Percentiles rank a stretch among this genome's conserved stretches.
Conservation (phyloP, 2,329 filamentous ascomycete species). For the Thermoascus crustaceus region DNA sequence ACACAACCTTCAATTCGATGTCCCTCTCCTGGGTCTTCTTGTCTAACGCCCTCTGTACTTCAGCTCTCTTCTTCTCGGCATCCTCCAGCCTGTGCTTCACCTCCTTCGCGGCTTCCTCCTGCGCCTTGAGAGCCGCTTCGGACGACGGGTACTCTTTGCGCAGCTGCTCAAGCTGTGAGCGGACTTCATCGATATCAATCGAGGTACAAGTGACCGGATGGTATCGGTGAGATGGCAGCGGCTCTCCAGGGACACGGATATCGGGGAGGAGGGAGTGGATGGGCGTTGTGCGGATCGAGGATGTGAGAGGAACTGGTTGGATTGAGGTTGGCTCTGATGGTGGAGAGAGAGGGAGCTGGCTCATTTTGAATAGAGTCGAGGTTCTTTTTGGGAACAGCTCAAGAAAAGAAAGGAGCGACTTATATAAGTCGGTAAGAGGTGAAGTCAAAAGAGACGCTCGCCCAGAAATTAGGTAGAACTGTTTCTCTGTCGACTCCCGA, state of each 20-base stretch:
- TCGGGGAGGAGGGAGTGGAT: conserved; percentile 33
- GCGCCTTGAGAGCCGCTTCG: conserved; percentile 28
- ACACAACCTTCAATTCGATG: conserved; percentile 34
- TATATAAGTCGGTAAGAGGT: no score
- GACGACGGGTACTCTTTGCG: conserved; percentile 28
- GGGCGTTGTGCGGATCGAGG: conserved; percentile 27
- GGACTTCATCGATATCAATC: conserved; percentile 23
- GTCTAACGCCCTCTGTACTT: conserved; percentile 33
- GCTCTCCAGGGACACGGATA: conserved; percentile 30
- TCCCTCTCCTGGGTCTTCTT: conserved; percentile 37
- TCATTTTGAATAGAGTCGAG: conserved; percentile 13
- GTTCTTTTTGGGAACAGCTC: neutral
- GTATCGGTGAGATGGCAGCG: conserved; percentile 27
- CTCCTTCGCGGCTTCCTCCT: conserved; percentile 30
- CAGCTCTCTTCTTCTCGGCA: conserved; percentile 29
- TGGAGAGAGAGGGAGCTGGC: conserved; percentile 27
- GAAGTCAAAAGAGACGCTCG: neutral
- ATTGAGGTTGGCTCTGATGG: conserved; percentile 22
- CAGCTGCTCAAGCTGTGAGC: conserved; percentile 25
- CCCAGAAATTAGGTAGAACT: neutral
- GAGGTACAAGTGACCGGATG: conserved; percentile 32
- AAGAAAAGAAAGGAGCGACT: neutral
- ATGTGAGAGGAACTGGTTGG: conserved; percentile 25
- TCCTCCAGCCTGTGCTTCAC: conserved; percentile 30
- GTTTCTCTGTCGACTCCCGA: no score